phyloP scores from a whole-genome alignment of 768 basidiomycete species.

The Mycena rebaudengoi region DNA sequence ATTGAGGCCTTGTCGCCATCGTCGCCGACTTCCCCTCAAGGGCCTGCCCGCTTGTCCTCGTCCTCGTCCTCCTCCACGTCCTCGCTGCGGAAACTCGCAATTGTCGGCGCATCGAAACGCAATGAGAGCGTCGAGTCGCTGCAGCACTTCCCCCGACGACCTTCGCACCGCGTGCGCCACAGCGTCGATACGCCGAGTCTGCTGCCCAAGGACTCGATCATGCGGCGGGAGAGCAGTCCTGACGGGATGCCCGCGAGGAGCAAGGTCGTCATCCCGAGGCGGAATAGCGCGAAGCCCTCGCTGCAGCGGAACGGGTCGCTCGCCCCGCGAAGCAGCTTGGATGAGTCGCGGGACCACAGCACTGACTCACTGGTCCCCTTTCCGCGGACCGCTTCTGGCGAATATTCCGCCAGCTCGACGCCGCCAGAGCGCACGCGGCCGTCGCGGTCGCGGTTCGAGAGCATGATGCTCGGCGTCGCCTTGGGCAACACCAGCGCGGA shows the following conservation, averaged over 20 bases:
- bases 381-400: conserved; percentile 66
- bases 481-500: conserved; percentile 66
- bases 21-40: conserved; percentile 39
- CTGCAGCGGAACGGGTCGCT: conserved; percentile 56
- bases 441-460: conserved; percentile 72
- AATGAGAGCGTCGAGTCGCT: conserved; percentile 58
- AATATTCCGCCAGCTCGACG: conserved; percentile 44
- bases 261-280: conserved; percentile 57
- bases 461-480: conserved; percentile 67
- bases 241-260: conserved; percentile 54
- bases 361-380: conserved; percentile 66
- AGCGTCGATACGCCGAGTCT: conserved; percentile 64
- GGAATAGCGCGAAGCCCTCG: conserved; percentile 63
- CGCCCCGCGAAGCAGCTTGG: conserved; percentile 50
- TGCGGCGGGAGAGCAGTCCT: conserved; percentile 66
- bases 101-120: conserved; percentile 52
- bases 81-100: conserved; percentile 63
- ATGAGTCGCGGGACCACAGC: conserved; percentile 42
- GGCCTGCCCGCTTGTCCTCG: conserved; percentile 23
- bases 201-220: conserved; percentile 56
- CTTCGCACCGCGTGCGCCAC: conserved; percentile 71
- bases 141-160: conserved; percentile 61
- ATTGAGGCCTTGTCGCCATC: conserved; percentile 62
- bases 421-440: conserved; percentile 52
- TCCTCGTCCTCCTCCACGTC: conserved; percentile 51